Conservation (phyloP, 176 grass and related monocot genomes). For the Ananas comosus region DNA sequence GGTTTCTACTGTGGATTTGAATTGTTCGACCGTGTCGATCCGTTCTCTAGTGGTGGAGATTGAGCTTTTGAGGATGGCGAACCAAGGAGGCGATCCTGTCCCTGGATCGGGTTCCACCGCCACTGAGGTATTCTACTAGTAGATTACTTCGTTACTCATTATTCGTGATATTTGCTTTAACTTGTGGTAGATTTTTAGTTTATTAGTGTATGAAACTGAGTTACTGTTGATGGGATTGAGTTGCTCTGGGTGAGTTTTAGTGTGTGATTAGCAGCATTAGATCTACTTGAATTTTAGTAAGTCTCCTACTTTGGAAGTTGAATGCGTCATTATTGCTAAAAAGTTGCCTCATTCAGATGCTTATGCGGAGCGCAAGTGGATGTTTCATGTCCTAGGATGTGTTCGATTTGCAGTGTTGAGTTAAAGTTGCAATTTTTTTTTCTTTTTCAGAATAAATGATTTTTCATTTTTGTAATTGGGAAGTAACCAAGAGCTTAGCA, state of each 20-base stretch:
- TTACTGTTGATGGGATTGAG: background rate
- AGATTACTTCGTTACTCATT: background rate
- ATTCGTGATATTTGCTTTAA: background rate
- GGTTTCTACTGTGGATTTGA: background rate
- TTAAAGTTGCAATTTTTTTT: background rate
- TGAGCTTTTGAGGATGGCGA: conserved; percentile 36
- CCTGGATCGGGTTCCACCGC: conserved; percentile 28
- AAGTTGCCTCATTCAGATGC: background rate
- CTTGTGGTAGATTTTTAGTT: background rate
- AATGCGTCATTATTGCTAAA: background rate
- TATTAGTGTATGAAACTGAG: background rate
- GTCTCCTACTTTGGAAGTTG: background rate
- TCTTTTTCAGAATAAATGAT: background rate
- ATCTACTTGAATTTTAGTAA: background rate
- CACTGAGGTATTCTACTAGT: conserved; percentile 42
- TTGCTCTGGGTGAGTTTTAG: background rate
- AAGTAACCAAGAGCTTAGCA: background rate
- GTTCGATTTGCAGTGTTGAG: background rate
- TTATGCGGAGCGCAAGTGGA: background rate
- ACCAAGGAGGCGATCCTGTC: conserved; percentile 33
- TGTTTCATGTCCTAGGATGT: background rate
- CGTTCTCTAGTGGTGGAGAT: background rate
- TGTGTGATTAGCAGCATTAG: background rate
- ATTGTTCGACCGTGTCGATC: background rate
- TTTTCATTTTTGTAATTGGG: background rate